Evolutionary conservation across 78 protist species (phyloP), one percentile per base, ranked within the genome.

Genomic region (Dictyostelium firmibasis): DNA sequence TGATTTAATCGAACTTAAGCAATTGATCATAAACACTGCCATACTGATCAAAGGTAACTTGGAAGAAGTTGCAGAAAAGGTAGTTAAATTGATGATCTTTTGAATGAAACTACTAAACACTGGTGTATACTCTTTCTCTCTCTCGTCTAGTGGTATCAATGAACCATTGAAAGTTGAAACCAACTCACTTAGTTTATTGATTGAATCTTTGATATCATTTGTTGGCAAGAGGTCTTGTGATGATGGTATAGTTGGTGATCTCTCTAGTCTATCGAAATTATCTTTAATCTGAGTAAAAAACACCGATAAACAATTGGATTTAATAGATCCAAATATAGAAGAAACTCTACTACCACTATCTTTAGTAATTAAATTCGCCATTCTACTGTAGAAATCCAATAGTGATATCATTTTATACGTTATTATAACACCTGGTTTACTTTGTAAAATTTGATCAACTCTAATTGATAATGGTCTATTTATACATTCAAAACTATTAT

Each of bases 21-120:
- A 53, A 43, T 92, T 92, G 33, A 92, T 92, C 83, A 92, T 92
- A 25, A 81, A 92, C 2, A 84, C 96, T 2, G 96, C 91, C 91
- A 92, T 92, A 41, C 64, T 27, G 4, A 87, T 35, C 16, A 78
- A n/a, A 6, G 91, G 85, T 41, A 85, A 18, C 27, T 77, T 92
- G 4, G 85, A 64, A 31, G 89, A 31, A 2, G 89, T 92, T 11
- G 78, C 96, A 3, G 81, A 81, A 3, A 84, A 23, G 0, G 96
- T 92, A 2, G 79, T 43, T n/a, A 86, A 20, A 35, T 92, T 85
- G 4, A 82, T 84, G 11, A 92, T 75, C 27, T 87, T 87, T 31
- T 92, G 91, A 25, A 93, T 84, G 9, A 86, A 60, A 8, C 86
- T 23, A 11, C 53, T 60, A 31, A 93, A 60, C 25, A 85, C 79